Percentiles rank a stretch among this genome's conserved stretches.
phyloP scores from a whole-genome alignment of 306 rosid species.

The Vachellia pachyceras region DNA sequence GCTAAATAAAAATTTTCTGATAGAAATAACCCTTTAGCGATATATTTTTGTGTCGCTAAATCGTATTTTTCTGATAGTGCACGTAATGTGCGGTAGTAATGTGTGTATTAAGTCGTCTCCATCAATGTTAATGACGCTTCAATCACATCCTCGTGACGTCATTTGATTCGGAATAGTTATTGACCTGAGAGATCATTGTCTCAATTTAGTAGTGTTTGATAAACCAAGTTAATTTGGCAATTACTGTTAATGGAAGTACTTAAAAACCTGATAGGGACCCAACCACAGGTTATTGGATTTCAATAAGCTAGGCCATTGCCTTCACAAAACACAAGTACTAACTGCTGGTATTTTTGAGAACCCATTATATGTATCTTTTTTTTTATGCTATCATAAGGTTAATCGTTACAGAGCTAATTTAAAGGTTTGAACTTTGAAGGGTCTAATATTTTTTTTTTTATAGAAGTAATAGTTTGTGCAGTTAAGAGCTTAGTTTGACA shows the following conservation, averaged over 20 bases:
- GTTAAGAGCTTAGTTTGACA: not conserved
- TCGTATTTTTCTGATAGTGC: too few species aligned
- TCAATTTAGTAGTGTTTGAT: not conserved
- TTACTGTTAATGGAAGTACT: not conserved
- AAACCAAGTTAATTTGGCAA: not conserved
- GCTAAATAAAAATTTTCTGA: too few species aligned
- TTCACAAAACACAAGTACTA: not conserved
- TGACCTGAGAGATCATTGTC: not conserved
- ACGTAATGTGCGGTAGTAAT: too few species aligned
- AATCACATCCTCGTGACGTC: not conserved
- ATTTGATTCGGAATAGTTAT: slow-evolving; percentile 9
- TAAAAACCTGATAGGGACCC: not conserved
- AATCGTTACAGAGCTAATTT: not conserved
- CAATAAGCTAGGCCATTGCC: not conserved
- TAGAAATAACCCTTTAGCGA: too few species aligned
- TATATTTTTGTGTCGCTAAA: too few species aligned
- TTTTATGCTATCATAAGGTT: not conserved
- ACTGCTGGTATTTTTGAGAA: not conserved
- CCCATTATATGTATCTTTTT: not conserved
- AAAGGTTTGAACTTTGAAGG: not conserved
- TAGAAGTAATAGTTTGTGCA: not conserved
- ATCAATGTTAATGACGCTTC: slow-evolving; percentile 14
- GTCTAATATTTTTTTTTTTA: not conserved
- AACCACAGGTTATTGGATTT: not conserved
- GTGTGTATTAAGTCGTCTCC: not conserved